Percentiles rank a stretch among this genome's conserved stretches.
phyloP scores from a whole-genome alignment of 2,329 filamentous ascomycete genomes.

The Biscogniauxia mediterranea region DNA sequence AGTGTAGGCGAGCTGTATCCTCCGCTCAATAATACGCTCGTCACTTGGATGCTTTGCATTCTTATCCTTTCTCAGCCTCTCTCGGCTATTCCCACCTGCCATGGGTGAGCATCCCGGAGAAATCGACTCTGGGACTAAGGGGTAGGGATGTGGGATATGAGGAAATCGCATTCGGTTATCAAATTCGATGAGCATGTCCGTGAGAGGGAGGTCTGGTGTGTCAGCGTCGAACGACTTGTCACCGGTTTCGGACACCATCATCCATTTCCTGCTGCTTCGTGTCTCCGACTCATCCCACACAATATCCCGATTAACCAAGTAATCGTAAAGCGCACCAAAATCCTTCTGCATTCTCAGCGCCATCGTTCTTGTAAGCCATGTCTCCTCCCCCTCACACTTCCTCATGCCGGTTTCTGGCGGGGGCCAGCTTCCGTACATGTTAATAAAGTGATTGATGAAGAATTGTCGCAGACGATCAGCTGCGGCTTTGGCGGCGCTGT shows the following conservation, averaged over 20 bases:
- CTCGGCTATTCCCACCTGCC: slow-evolving; percentile 18
- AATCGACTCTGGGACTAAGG: slow-evolving; percentile 57
- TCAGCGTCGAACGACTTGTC: slow-evolving; percentile 50
- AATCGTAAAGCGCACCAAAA: slow-evolving; percentile 69
- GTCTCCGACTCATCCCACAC: slow-evolving; percentile 64
- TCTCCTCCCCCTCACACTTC: slow-evolving; percentile 41
- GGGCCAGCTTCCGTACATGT: slow-evolving; percentile 61
- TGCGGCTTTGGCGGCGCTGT: slow-evolving; percentile 47
- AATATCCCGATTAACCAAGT: slow-evolving; percentile 65
- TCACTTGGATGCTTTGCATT: slow-evolving; percentile 17
- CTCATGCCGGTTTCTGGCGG: slow-evolving; percentile 36
- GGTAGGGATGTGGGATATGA: slow-evolving; percentile 66
- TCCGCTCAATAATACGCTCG: slow-evolving; percentile 40
- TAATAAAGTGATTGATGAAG: slow-evolving; percentile 56
- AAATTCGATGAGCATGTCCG: slow-evolving; percentile 64
- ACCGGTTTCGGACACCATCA: slow-evolving; percentile 52
- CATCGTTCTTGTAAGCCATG: slow-evolving; percentile 61
- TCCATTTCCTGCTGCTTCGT: slow-evolving; percentile 61
- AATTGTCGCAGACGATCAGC: slow-evolving; percentile 62
- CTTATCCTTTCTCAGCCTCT: slow-evolving; percentile 33
- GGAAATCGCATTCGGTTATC: slow-evolving; percentile 63
- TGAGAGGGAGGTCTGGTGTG: slow-evolving; percentile 56
- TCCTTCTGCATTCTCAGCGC: slow-evolving; percentile 59
- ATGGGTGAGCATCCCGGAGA: slow-evolving; percentile 26
- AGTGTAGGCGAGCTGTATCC: slow-evolving; percentile 56